These are phyloP conservation scores for Irpex sp. DNA, from an alignment of 1,284 basidiomycete genomes.

Conservation along the genomic window DNA sequence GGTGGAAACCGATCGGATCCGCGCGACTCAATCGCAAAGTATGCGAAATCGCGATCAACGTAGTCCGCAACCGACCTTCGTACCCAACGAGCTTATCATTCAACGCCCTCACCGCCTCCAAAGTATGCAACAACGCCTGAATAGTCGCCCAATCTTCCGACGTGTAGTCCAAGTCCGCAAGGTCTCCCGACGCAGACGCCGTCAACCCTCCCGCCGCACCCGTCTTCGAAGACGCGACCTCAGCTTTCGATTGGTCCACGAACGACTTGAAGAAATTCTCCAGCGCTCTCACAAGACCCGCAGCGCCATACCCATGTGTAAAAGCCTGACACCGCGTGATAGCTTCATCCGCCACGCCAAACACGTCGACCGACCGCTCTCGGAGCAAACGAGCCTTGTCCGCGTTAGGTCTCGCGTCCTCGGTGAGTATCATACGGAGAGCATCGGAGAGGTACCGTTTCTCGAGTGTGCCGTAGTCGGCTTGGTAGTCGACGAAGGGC, in stretches of 20 bases:
- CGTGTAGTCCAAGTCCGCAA: constrained; percentile 82
- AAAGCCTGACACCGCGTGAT: constrained; percentile 71
- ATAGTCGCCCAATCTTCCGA: constrained; percentile 85
- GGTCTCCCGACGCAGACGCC: constrained; percentile 45
- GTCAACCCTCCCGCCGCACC: constrained; percentile 23
- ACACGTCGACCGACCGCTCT: constrained; percentile 70
- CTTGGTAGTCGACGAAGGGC: constrained; percentile 87
- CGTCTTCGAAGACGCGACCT: constrained; percentile 38
- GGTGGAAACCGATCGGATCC: constrained; percentile 51
- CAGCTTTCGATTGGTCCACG: constrained; percentile 58
- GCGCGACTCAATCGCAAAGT: constrained; percentile 52
- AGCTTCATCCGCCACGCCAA: constrained; percentile 77
- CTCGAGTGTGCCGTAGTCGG: constrained; percentile 79
- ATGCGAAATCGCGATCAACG: constrained; percentile 55
- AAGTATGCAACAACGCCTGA: constrained; percentile 77
- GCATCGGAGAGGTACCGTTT: constrained; percentile 59
- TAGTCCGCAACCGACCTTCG: constrained; percentile 62
- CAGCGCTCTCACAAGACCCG: constrained; percentile 69
- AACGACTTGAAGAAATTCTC: constrained; percentile 70
- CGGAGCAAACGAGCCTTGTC: constrained; percentile 67
- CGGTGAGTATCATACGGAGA: constrained; percentile 42
- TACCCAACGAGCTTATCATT: constrained; percentile 64
- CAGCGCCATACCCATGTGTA: constrained; percentile 83
- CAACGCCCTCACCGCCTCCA: constrained; percentile 72
- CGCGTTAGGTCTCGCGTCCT: constrained; percentile 29